Conservation (phyloP, 805 yeast species). For the Candida broadrunensis region DNA sequence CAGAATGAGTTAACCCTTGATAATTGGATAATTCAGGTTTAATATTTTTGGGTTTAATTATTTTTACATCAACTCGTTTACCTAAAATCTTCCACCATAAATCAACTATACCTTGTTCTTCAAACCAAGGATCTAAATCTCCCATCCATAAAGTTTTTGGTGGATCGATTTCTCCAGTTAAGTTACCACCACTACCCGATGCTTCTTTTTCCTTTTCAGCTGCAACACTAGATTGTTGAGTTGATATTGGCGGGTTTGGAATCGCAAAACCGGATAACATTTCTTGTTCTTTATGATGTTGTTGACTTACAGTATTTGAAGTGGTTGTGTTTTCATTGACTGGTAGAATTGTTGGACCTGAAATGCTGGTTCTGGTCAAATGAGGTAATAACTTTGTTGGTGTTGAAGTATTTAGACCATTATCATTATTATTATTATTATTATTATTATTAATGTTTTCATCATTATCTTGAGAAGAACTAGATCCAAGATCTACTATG, state of each 20-base stretch:
- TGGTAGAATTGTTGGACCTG: slow-evolving; percentile 1
- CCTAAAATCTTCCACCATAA: slow-evolving; percentile 59
- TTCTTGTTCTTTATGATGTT: slow-evolving; percentile 44
- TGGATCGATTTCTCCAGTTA: slow-evolving; percentile 22
- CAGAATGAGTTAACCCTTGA: slow-evolving; percentile 38
- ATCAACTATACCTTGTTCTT: slow-evolving; percentile 52
- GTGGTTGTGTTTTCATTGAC: slow-evolving; percentile 13
- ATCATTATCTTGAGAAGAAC: background rate
- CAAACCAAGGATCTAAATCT: slow-evolving; percentile 77
- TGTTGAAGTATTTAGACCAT: too few relatives aligned
- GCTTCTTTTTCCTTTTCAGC: slow-evolving; percentile 13
- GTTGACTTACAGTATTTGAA: slow-evolving; percentile 35
- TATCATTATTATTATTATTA: background rate
- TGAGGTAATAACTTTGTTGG: background rate
- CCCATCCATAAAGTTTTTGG: slow-evolving; percentile 90
- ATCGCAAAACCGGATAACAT: slow-evolving; percentile 35
- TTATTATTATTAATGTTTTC: background rate
- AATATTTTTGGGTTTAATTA: slow-evolving; percentile 48
- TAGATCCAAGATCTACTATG: background rate
- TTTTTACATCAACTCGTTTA: slow-evolving; percentile 60
- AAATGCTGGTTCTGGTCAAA: background rate
- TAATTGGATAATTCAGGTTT: slow-evolving; percentile 18
- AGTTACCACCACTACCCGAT: background rate
- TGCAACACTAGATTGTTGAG: slow-evolving; percentile 32
- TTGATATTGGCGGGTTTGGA: slow-evolving; percentile 41